phyloP scores from a whole-genome alignment of 2,329 filamentous ascomycete genomes.

The Byssoonygena ceratinophila region DNA sequence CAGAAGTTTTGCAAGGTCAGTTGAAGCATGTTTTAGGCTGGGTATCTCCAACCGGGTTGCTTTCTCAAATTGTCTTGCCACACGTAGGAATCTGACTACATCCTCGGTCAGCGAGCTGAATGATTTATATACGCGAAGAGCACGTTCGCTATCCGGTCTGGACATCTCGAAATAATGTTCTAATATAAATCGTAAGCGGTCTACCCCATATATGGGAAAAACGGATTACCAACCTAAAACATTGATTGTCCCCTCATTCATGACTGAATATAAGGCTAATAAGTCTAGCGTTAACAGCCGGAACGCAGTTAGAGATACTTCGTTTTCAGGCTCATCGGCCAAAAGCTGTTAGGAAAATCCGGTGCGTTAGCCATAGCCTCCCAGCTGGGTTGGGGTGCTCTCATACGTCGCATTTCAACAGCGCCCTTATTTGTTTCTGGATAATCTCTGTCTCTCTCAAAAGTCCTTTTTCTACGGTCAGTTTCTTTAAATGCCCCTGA shows the following conservation, averaged over 20 bases:
- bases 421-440: constrained; percentile 72
- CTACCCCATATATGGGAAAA: neutral
- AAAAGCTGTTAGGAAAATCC: constrained; percentile 51
- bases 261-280: constrained; percentile 78
- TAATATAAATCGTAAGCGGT: constrained; percentile 29
- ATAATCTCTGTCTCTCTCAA: constrained; percentile 84
- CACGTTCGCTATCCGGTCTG: constrained; percentile 79
- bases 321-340: constrained; percentile 81
- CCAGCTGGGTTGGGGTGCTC: neutral
- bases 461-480: constrained; percentile 83
- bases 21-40: constrained; percentile 92
- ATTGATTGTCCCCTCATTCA: constrained; percentile 96
- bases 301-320: constrained; percentile 92
- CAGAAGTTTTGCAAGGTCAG: constrained; percentile 75
- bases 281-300: constrained; percentile 82
- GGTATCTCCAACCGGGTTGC: constrained; percentile 87
- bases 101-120: constrained; percentile 88
- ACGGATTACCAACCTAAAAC: constrained; percentile 59
- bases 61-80: constrained; percentile 82
- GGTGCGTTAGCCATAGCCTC: neutral
- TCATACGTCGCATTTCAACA: constrained; percentile 82
- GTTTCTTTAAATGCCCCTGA: constrained; percentile 69
- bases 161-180: constrained; percentile 99
- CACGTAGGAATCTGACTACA: constrained; percentile 78
- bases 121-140: constrained; percentile 80